These are phyloP conservation scores for Lanmaoa rubissima DNA, from an alignment of 768 basidiomycete species.

Conservation along the genomic window DNA sequence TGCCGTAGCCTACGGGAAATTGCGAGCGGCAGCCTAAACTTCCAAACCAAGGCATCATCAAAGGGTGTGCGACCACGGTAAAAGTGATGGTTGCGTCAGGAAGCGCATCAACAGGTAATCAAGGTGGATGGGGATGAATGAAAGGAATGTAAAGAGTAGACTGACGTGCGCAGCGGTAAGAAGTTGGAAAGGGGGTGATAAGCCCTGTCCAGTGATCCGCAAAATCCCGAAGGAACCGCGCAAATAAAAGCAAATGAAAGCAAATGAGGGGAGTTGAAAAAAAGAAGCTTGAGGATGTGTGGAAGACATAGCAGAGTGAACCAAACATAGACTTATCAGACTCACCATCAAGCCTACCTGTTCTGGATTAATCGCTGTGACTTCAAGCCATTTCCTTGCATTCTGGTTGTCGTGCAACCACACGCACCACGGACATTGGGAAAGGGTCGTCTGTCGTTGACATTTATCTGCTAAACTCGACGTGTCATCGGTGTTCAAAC, in stretches of 20 bases:
- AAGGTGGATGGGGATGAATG: conserved; percentile 6
- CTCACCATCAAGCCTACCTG: conserved; percentile 28
- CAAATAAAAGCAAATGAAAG: conserved; percentile 14
- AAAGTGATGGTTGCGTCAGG: conserved; percentile 2
- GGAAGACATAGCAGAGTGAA: background rate
- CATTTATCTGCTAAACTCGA: background rate
- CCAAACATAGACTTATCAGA: conserved; percentile 10
- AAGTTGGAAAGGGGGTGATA: conserved; percentile 7
- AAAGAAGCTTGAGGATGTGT: background rate
- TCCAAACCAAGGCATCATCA: conserved; percentile 10
- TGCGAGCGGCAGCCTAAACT: conserved; percentile 19
- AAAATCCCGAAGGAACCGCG: conserved; percentile 5
- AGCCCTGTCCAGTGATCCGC: conserved; percentile 11
- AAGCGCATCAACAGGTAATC: conserved; percentile 17
- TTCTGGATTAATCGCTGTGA: conserved; percentile 33
- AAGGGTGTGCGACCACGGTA: conserved; percentile 4
- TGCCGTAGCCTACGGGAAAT: conserved; percentile 28
- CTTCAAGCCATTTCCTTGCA: conserved; percentile 34
- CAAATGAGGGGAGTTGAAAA: background rate
- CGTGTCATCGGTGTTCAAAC: conserved; percentile 4
- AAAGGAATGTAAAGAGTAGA: conserved; percentile 2
- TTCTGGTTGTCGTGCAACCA: conserved; percentile 27
- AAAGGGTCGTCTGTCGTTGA: background rate
- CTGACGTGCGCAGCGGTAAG: conserved; percentile 3
- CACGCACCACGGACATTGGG: conserved; percentile 19